Percentiles rank a stretch among this genome's conserved stretches.
Evolutionary conservation across 768 basidiomycete species (phyloP).

Genomic region (Megacollybia marginata): DNA sequence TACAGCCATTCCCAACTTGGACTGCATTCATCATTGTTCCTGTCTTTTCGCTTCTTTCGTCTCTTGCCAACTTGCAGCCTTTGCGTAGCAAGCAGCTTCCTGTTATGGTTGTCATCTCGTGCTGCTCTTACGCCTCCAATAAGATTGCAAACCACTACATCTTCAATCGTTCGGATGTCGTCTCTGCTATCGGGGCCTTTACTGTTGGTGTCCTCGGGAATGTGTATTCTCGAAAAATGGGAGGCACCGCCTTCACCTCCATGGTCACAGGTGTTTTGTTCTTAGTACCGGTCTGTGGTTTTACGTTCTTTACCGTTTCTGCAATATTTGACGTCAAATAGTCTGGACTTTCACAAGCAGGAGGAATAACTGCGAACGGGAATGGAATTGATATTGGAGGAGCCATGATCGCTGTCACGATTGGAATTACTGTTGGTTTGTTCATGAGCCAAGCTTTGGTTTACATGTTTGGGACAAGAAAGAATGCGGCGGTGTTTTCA

Average conservation of each 20-base stretch:
- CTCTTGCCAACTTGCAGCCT: constrained; percentile 74
- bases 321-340: constrained; percentile 18
- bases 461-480: constrained; percentile 78
- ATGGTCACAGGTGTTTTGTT: constrained; percentile 90
- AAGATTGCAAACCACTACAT: constrained; percentile 81
- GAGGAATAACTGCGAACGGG: constrained; percentile 76
- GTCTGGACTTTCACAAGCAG: constrained; percentile 83
- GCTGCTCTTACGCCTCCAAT: constrained; percentile 71
- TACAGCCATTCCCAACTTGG: constrained; percentile 79
- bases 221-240: constrained; percentile 72
- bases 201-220: constrained; percentile 76
- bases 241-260: constrained; percentile 82
- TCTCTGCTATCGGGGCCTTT: constrained; percentile 81
- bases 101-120: constrained; percentile 83
- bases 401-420: constrained; percentile 85
- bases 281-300: constrained; percentile 67
- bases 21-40: constrained; percentile 72
- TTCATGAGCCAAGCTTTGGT: constrained; percentile 86
- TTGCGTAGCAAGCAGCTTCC: constrained; percentile 61
- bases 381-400: constrained; percentile 79
- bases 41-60: constrained; percentile 61
- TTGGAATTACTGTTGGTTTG: constrained; percentile 84
- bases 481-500: constrained; percentile 81
- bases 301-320: not conserved
- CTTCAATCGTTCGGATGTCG: constrained; percentile 77